Base-by-base conservation (phyloP, 495 filamentous ascomycete genomes). In the Apiosordaria backusii region DNA sequence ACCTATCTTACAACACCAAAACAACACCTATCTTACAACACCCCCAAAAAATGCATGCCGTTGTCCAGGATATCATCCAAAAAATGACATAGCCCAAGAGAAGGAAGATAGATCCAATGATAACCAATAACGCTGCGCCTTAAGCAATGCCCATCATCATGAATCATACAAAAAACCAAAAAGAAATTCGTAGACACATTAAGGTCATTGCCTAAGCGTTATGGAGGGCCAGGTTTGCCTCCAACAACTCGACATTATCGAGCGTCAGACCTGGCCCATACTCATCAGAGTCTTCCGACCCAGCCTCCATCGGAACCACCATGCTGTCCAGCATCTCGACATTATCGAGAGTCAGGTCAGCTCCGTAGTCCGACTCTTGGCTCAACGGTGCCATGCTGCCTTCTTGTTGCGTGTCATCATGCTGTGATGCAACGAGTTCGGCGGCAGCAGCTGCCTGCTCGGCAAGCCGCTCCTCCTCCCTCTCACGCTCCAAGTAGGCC, bases 391-490 rank as follows among this genome's bases (percentile, higher is more conserved):
- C 35, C 35, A 45, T 45, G 35, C 35, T 45, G 3, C 16, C 35
- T 13, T 15, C 35, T 13, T 45, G 10, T 45, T 13, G 35, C 13
- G 13, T 45, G 9, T 15, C 9, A 15, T 15, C 35, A 15, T 45
- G 35, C 35, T 45, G 35, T 45, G 35, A 45, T 15, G 35, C 3
- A 2, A 45, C 3, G 35, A 45, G 35, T 6, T 45, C 9, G 35
- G 35, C 16, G 35, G 35, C 16, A 45, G 35, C 35, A 45, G 35
- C 35, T 15, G 35, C 35, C 35, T 45, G 5, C 35, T 45, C 6
- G 10, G 35, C 35, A 7, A 45, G 35, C 35, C 35, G 35, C 35
- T 69, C 50, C 61, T 71, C 71, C 35, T 68, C 63, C 16, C 55
- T 25, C 19, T 54, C 25, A 0, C 62, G 68, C 61, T 72, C 61